phyloP scores from a whole-genome alignment of 2,329 filamentous ascomycete genomes.

The Aureobasidium pullulans region DNA sequence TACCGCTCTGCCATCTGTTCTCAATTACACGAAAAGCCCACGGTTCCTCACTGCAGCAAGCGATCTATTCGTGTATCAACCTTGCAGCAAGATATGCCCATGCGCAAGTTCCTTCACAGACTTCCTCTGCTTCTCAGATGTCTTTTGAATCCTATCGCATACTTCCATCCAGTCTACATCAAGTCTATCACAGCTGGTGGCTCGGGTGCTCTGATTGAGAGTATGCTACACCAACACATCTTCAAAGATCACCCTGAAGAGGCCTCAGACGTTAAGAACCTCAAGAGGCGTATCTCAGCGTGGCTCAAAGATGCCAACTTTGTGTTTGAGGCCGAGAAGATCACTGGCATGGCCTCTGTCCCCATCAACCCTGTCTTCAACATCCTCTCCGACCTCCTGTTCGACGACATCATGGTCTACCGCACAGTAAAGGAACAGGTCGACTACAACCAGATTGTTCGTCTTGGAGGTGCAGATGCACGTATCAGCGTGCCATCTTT shows the following conservation, averaged over 20 bases:
- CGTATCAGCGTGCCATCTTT: conserved; percentile 42
- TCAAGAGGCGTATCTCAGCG: conserved; percentile 40
- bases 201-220: conserved; percentile 45
- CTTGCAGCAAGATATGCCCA: conserved; percentile 35
- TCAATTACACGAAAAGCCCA: conserved; percentile 40
- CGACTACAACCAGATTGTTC: conserved; percentile 41
- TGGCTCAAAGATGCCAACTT: conserved; percentile 50
- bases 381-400: conserved; percentile 39
- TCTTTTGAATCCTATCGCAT: conserved; percentile 42
- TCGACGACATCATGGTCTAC: conserved; percentile 45
- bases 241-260: conserved; percentile 43
- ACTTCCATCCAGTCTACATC: conserved; percentile 47
- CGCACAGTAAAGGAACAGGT: conserved; percentile 37
- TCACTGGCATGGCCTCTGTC: conserved; percentile 40
- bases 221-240: conserved; percentile 40
- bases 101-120: conserved; percentile 40
- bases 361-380: conserved; percentile 43
- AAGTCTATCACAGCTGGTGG: conserved; percentile 43
- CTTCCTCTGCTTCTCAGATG: conserved; percentile 43
- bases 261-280: conserved; percentile 37
- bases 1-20: conserved; percentile 45
- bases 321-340: conserved; percentile 39
- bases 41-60: conserved; percentile 44
- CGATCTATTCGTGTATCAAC: conserved; percentile 44
- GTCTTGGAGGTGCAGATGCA: conserved; percentile 45